phyloP scores from a whole-genome alignment of 1,284 basidiomycete species.

The Exobasidium rhododendri region DNA sequence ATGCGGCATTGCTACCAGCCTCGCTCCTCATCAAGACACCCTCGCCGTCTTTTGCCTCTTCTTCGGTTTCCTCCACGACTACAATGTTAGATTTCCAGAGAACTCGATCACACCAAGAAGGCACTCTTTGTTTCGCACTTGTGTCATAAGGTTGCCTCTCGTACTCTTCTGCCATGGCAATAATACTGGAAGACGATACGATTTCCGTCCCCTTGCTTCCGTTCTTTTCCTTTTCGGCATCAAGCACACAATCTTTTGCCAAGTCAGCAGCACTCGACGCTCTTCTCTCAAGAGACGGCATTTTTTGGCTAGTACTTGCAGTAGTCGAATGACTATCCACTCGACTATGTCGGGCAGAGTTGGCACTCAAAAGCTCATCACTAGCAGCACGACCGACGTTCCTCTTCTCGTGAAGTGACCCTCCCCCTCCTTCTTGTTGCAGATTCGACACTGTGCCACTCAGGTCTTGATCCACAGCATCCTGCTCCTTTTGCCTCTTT shows the following conservation, averaged over 20 bases:
- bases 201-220: not conserved
- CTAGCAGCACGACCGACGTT: no score
- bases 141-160: conserved; percentile 58
- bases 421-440: not conserved
- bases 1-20: no score
- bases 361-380: not conserved
- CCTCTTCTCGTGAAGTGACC: no score
- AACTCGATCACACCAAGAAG: conserved; percentile 57
- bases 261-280: not conserved
- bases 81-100: conserved; percentile 46
- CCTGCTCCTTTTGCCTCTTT: not conserved
- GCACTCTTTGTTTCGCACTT: conserved; percentile 59
- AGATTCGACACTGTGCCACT: not conserved
- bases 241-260: not conserved
- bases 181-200: not conserved
- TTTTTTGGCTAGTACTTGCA: not conserved
- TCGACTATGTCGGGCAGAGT: no score
- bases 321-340: not conserved
- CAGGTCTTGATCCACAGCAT: not conserved
- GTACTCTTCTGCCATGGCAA: conserved; percentile 19
- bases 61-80: conserved; percentile 19
- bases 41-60: not conserved
- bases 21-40: not conserved
- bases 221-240: not conserved
- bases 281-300: not conserved